Evolutionary conservation across 352 stramenopile species (phyloP), one percentile per base, ranked within the genome.

Genomic region (Pythium diclinum): DNA sequence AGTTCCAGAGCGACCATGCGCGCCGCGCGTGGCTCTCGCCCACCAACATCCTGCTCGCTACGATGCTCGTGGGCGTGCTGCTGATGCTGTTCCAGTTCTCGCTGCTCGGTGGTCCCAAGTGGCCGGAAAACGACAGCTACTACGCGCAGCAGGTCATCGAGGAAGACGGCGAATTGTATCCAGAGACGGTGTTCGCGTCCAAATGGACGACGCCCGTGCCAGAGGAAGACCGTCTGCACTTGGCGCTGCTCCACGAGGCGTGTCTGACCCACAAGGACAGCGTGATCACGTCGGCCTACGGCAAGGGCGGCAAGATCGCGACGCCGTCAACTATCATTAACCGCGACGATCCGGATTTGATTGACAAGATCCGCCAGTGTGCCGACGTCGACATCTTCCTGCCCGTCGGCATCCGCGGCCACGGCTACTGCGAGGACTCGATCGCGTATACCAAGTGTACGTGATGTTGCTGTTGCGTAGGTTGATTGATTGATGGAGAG

Each of bases 391-490:
- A 89, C 42, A 73, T 91, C 48, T 91, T 83, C 70, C 57, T 86
- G 25, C 78, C 82, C 0, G 6, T 48, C 8, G 72, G 67, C n/a
- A 65, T 89, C 16, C 76, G 80, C 14, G 69, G 62, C 19, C 73
- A 84, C 44, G 80, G 82, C 33, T 91, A 91, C 68, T 91, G 82
- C 67, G 82, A 91, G 48, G 82, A 91, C 53, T 74, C 72, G 6
- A 70, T 77, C 25, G 82, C 74, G 6, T 91, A 89, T 58, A 72
- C 79, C 6, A 87, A 88, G 42, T 87, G 78, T 88, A 72, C 16
- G 75, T 66, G 6, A 38, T 64, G 47, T 38, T 23, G 8, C 0
- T 55, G 48, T 55, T 8, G 19, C 7, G 21, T 34, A 9, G 13
- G 1, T 36, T 6, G 21, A 55, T 34, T 23, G 19, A 55, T 34